phyloP scores from a whole-genome alignment of 2,329 filamentous ascomycete species.

The Allantophomopsis cytisporea region DNA sequence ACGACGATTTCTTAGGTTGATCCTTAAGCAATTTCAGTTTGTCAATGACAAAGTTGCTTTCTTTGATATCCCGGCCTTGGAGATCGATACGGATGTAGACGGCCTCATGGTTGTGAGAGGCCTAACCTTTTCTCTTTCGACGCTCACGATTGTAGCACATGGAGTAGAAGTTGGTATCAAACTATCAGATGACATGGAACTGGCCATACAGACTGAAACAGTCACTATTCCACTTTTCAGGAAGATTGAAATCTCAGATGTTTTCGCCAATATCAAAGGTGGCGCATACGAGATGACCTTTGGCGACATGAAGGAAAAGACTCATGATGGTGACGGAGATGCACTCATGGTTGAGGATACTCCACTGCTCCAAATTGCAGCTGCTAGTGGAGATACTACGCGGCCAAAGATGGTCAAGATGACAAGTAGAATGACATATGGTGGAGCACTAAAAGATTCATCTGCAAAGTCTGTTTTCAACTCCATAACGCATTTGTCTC shows the following conservation, averaged over 20 bases:
- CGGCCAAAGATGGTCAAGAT: slow-evolving; percentile 10
- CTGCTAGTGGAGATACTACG: slow-evolving; percentile 12
- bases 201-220: slow-evolving; percentile 34
- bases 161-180: slow-evolving; percentile 39
- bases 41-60: slow-evolving; percentile 33
- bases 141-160: slow-evolving; percentile 32
- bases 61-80: slow-evolving; percentile 27
- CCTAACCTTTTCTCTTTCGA: slow-evolving; percentile 33
- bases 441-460: slow-evolving; percentile 20
- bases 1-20: slow-evolving; percentile 20
- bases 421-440: slow-evolving; percentile 22
- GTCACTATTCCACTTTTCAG: slow-evolving; percentile 33
- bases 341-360: slow-evolving; percentile 28
- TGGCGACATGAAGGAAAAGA: slow-evolving; percentile 20
- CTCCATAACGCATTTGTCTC: slow-evolving; percentile 25
- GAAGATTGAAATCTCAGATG: slow-evolving; percentile 33
- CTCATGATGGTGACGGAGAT: slow-evolving; percentile 22
- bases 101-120: slow-evolving; percentile 38
- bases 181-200: slow-evolving; percentile 34
- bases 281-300: slow-evolving; percentile 36
- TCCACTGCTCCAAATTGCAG: slow-evolving; percentile 28
- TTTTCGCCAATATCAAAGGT: slow-evolving; percentile 39
- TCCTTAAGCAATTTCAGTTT: slow-evolving; percentile 27
- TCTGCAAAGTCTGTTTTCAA: slow-evolving; percentile 22
- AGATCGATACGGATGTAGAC: slow-evolving; percentile 38